A percentile compares a stretch with the other conserved stretches of the same genome.
phyloP scores from a whole-genome alignment of 495 filamentous ascomycete genomes.

The Penicillium mononematosum region DNA sequence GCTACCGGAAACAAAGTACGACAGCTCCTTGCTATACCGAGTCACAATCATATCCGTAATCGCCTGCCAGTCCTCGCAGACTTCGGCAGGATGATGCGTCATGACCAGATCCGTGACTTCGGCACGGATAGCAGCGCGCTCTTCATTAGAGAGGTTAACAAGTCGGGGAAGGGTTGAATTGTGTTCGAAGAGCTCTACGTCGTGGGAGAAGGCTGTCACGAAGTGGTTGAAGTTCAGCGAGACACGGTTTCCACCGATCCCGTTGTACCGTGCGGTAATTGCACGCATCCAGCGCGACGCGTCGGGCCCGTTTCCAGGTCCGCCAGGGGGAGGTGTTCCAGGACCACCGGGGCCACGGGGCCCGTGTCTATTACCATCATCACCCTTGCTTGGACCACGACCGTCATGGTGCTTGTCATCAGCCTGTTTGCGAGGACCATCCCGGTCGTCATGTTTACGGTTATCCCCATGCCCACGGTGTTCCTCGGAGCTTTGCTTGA shows the following conservation, averaged over 20 bases:
- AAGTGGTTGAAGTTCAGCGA: conserved; percentile 60
- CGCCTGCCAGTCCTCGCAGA: conserved; percentile 56
- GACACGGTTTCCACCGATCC: conserved; percentile 54
- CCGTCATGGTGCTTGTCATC: not conserved
- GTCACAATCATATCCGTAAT: conserved; percentile 60
- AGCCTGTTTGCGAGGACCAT: not conserved
- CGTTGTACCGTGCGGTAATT: conserved; percentile 55
- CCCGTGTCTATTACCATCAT: conserved; percentile 18
- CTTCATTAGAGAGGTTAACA: conserved; percentile 27
- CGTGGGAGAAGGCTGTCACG: conserved; percentile 57
- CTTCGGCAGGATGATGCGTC: conserved; percentile 19
- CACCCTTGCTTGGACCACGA: not conserved
- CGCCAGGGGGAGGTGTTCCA: conserved; percentile 3
- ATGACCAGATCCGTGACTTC: conserved; percentile 43
- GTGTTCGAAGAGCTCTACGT: conserved; percentile 49
- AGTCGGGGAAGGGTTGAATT: conserved; percentile 48
- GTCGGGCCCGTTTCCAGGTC: conserved; percentile 2
- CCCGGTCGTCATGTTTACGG: not conserved
- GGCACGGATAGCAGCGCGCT: conserved; percentile 41
- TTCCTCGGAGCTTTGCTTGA: conserved; percentile 15
- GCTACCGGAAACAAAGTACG: conserved; percentile 44
- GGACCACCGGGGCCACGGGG: not conserved
- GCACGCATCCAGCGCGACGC: conserved; percentile 35
- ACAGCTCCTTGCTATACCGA: conserved; percentile 55
- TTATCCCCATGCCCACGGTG: too few species aligned